Conservation (phyloP, 805 yeast species). For the Candida germanica region DNA sequence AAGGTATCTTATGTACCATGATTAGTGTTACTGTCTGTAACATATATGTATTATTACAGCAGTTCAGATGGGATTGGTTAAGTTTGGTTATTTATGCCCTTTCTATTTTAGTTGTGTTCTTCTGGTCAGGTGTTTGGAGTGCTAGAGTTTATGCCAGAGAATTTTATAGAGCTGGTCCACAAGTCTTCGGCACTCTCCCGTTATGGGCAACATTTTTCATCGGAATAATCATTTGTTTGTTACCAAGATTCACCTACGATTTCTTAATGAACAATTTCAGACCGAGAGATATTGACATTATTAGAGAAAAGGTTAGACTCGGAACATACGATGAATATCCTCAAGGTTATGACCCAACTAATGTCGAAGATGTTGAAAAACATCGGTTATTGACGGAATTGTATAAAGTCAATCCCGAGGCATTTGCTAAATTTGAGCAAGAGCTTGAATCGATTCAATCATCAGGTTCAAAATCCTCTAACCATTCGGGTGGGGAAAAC, state of each 20-base stretch:
- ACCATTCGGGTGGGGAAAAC: conserved; percentile 10
- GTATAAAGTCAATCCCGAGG: conserved; percentile 31
- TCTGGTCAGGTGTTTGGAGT: conserved; percentile 84
- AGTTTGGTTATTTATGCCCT: conserved; percentile 50
- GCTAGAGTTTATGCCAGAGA: conserved; percentile 49
- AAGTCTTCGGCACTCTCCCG: conserved; percentile 55
- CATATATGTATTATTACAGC: conserved; percentile 62
- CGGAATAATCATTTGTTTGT: conserved; percentile 50
- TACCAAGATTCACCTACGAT: conserved; percentile 60
- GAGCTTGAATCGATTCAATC: conserved; percentile 14
- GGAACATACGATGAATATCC: conserved; percentile 55
- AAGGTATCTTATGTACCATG: conserved; percentile 61
- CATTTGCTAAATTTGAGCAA: conserved; percentile 32
- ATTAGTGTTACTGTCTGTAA: conserved; percentile 65
- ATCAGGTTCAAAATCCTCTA: conserved; percentile 2
- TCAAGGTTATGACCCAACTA: conserved; percentile 51
- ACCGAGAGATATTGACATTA: conserved; percentile 69
- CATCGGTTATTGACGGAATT: conserved; percentile 31
- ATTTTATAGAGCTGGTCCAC: conserved; percentile 62
- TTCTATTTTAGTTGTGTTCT: conserved; percentile 56
- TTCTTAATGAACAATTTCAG: conserved; percentile 47
- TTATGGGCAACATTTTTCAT: conserved; percentile 67
- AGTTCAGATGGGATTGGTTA: conserved; percentile 77
- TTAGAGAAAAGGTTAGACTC: conserved; percentile 55
- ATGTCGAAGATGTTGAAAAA: conserved; percentile 39